These are phyloP conservation scores for Penium margaritaceum DNA, from an alignment of 139 green algal genomes.

Conservation along the genomic window DNA sequence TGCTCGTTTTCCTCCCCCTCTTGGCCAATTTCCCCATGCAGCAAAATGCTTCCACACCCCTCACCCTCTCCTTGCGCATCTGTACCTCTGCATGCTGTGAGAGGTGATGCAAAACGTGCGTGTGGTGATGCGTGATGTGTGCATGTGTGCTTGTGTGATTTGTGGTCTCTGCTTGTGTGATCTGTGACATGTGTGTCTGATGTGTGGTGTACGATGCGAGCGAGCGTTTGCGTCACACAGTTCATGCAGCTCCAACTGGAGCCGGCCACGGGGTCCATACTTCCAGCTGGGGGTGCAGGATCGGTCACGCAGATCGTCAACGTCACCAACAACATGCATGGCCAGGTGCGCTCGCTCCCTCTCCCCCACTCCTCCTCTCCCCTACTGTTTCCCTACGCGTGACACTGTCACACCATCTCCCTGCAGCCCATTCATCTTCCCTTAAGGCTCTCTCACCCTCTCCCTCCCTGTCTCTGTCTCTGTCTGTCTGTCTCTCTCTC, in stretches of 20 bases:
- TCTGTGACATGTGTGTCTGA: neutral
- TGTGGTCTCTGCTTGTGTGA: neutral
- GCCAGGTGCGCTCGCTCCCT: constrained; percentile 30
- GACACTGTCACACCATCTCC: neutral
- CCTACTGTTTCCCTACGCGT: neutral
- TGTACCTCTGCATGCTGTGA: too few relatives aligned
- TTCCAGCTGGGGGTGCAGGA: constrained; percentile 45
- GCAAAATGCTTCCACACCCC: too few relatives aligned
- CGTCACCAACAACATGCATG: constrained; percentile 73
- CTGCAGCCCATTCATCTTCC: neutral
- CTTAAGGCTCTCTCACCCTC: neutral
- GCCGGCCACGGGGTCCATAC: constrained; percentile 54
- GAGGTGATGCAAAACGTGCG: too few relatives aligned
- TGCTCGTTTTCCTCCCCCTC: too few relatives aligned
- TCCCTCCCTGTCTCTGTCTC: neutral
- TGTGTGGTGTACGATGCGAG: neutral
- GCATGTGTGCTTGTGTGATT: neutral
- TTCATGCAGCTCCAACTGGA: constrained; percentile 73
- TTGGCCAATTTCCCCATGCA: too few relatives aligned
- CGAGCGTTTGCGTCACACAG: neutral
- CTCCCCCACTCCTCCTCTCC: neutral
- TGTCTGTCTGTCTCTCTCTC: neutral
- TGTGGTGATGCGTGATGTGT: too few relatives aligned
- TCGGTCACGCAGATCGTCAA: constrained; percentile 65
- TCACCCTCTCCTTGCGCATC: too few relatives aligned